Percentiles rank a stretch among this genome's conserved stretches.
These are phyloP conservation scores for Neobulgaria alba DNA, from an alignment of 2,329 filamentous ascomycete genomes.

Conservation along the genomic window DNA sequence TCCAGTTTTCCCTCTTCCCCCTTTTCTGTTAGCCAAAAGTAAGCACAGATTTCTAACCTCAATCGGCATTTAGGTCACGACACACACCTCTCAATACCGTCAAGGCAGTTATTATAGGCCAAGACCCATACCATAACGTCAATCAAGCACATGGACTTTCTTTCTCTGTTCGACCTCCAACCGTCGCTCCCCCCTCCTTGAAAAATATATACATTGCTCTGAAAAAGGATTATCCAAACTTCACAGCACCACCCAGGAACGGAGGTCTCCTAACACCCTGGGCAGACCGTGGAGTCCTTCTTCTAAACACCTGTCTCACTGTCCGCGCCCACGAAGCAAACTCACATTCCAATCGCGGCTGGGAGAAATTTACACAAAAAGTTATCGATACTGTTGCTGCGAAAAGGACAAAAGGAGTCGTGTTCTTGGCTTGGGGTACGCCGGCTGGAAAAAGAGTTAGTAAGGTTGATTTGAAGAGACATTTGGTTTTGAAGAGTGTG, in stretches of 20 bases:
- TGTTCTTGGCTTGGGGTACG: conserved; percentile 90
- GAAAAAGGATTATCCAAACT: conserved; percentile 78
- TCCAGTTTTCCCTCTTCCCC: neutral
- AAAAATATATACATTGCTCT: conserved; percentile 89
- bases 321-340: conserved; percentile 85
- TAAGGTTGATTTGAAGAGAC: conserved; percentile 62
- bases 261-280: conserved; percentile 83
- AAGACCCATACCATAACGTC: conserved; percentile 93
- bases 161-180: conserved; percentile 89
- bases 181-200: conserved; percentile 78
- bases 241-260: conserved; percentile 65
- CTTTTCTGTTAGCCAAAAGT: conserved; percentile 14
- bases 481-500: conserved; percentile 77
- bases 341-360: conserved; percentile 76
- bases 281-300: conserved; percentile 85
- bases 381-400: conserved; percentile 81
- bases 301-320: conserved; percentile 92
- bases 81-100: conserved; percentile 83
- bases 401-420: conserved; percentile 70
- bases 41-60: no score
- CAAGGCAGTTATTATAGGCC: conserved; percentile 87
- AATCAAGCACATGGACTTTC: conserved; percentile 95
- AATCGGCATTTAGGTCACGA: conserved; percentile 69
- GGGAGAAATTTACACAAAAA: conserved; percentile 88
- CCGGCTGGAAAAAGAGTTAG: conserved; percentile 73